Evolutionary conservation across 805 yeast genomes (phyloP), one percentile per base, ranked within the genome.

Genomic region (Myxozyma nipponensis): DNA sequence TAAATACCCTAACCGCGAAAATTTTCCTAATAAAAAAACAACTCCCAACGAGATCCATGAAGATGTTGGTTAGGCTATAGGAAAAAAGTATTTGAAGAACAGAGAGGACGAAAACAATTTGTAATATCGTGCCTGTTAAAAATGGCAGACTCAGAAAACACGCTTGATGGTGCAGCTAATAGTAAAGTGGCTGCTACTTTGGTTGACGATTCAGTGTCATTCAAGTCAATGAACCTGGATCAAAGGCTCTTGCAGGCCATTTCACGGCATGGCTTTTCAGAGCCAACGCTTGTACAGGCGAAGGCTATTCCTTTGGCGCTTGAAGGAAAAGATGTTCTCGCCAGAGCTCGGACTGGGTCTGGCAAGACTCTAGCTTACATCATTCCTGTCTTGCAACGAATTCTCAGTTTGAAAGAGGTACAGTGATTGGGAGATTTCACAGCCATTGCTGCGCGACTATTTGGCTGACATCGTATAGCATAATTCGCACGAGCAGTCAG

Each of bases 341-440:
- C 97, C 35, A 83, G 86, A 65, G 96, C 98, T 4, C 81, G 87
- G 23, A 91, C 98, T 0, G 98, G 98, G 3, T 85, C 96, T 6
- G 98, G 98, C 58, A 91, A 91, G 68, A 91, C 98, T 0, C 86
- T 87, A 9, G 95, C 97, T 1, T 91, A 91, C 65, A 70, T 84
- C 56, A 77, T 91, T 43, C 98, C 98, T 4, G 83, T 93, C 17
- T 67, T 93, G 37, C 95, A 93, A 66, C 77, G 81, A 37, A 77
- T 93, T 37, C 71, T 91, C 52, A 70, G 73, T 15, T 19, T 39
- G 17, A 42, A 47, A 43, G 47, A 50, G 47, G 58, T 52, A 28
- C 1, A 56, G 15, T 13, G 15, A 30, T 30, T 13, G 15, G 15
- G 35, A 15, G 15, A 30, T 10, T 10, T 30, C 35, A 30, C 10